Evolutionary conservation across 768 basidiomycete genomes (phyloP).

Genomic region (Trametes elegans): DNA sequence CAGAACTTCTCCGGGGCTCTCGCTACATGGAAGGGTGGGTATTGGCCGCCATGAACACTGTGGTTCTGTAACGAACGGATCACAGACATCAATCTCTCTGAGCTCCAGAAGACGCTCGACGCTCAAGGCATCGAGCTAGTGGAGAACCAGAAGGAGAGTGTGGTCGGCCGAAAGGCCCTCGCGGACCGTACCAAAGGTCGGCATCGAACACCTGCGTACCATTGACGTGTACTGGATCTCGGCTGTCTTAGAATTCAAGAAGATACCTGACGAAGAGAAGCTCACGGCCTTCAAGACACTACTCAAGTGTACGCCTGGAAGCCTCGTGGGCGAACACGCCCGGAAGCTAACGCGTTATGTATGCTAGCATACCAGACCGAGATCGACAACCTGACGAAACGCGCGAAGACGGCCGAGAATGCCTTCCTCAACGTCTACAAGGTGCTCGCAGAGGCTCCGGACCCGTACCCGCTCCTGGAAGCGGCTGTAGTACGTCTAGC

Average conservation of each 20-base stretch:
- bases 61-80: background rate
- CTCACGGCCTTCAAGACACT: constrained; percentile 83
- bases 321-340: too few relatives aligned
- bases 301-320: constrained; percentile 63
- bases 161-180: constrained; percentile 89
- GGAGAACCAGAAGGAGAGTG: constrained; percentile 97
- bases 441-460: constrained; percentile 92
- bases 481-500: constrained; percentile 76
- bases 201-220: constrained; percentile 2
- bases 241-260: constrained; percentile 80
- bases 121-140: constrained; percentile 92
- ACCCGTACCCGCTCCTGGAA: constrained; percentile 95
- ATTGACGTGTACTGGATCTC: background rate
- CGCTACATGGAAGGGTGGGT: constrained; percentile 85
- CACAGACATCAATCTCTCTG: constrained; percentile 81
- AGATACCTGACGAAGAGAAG: constrained; percentile 89
- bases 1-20: constrained; percentile 93
- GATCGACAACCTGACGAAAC: constrained; percentile 92
- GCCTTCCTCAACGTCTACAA: constrained; percentile 98
- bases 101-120: constrained; percentile 92
- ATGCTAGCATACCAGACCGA: constrained; percentile 87
- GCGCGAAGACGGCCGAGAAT: constrained; percentile 90
- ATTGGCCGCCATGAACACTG: background rate
- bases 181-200: constrained; percentile 98
- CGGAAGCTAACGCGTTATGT: too few relatives aligned